Percentiles rank a stretch among this genome's conserved stretches.
phyloP scores from a whole-genome alignment of 179 eudicot species.

The Spinacia oleracea region DNA sequence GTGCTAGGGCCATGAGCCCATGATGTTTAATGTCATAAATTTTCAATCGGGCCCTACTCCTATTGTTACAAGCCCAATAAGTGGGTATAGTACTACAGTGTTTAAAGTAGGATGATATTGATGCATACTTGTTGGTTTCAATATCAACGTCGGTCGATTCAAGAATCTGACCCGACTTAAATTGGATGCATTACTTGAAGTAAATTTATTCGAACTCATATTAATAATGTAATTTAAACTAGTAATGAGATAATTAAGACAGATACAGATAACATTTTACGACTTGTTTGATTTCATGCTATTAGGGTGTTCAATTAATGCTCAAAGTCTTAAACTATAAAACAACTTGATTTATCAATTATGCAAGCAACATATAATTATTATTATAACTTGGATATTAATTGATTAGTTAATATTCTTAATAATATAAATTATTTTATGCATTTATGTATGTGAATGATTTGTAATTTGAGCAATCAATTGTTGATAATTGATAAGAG shows the following conservation, averaged over 20 bases:
- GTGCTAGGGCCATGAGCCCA: neutral
- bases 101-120: neutral
- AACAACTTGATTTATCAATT: too few relatives aligned
- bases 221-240: neutral
- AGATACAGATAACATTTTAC: neutral
- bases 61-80: neutral
- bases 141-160: neutral
- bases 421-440: neutral
- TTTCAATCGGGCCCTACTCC: neutral
- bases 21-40: neutral
- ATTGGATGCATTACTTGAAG: neutral
- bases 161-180: neutral
- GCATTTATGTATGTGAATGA: neutral
- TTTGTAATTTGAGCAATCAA: neutral
- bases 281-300: neutral
- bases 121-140: slow-evolving; percentile 4
- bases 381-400: too few relatives aligned
- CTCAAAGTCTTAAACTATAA: too few relatives aligned
- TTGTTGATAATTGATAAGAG: neutral
- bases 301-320: neutral
- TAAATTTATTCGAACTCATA: neutral
- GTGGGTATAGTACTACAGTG: too few relatives aligned
- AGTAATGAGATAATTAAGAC: neutral
- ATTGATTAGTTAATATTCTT: too few relatives aligned
- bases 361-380: too few relatives aligned